Base-by-base conservation (phyloP, 1,139 yeast genomes). In the Suhomyces atakaporum region DNA sequence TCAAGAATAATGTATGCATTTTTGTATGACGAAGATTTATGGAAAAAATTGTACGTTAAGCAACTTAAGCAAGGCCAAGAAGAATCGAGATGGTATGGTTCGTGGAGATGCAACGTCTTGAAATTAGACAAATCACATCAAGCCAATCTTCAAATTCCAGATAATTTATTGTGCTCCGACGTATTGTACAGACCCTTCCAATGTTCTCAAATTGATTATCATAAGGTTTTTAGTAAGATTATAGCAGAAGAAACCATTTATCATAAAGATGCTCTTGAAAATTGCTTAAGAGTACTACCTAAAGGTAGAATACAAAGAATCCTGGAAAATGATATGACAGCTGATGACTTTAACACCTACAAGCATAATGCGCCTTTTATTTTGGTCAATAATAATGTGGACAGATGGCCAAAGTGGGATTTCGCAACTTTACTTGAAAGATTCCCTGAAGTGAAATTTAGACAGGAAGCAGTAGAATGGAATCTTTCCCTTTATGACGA, bases 391-490 rank as follows among this genome's bases (percentile, higher is more conserved):
- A 35, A 47, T 12, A 44, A 59, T 42, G 20, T 50, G 26, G 18
- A 38, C 1, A 62, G 87, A 40, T 83, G 89, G 89, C 89, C 95
- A 2, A 44, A 56, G 3, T 86, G 95, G 95, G 64, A 72, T 5
- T 58, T 84, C 19, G 63, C 66, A 1, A 54, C 62, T 10, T 63
- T 88, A 12, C 62, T 72, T 4, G 46, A 60, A 3, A 58, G 81
- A 37, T 87, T 81, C 48, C 79, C 88, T 1, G 59, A 74, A 22
- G 81, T 75, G 1, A 67, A 63, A 31, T 89, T 89, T 56, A 75
- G 92, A 39, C 96, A 88, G 56, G 97, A 89, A 58, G 79, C 87
- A 22, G 92, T 87, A 34, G 77, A 79, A 45, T 88, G 96, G 96
- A 73, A 81, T 9, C 65, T 89, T 15, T 48, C 64, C 1, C 66